A percentile compares a stretch with the other conserved stretches of the same genome.
Conservation (phyloP, 2,329 filamentous ascomycete genomes). For the Pseudogymnoascus sp. region DNA sequence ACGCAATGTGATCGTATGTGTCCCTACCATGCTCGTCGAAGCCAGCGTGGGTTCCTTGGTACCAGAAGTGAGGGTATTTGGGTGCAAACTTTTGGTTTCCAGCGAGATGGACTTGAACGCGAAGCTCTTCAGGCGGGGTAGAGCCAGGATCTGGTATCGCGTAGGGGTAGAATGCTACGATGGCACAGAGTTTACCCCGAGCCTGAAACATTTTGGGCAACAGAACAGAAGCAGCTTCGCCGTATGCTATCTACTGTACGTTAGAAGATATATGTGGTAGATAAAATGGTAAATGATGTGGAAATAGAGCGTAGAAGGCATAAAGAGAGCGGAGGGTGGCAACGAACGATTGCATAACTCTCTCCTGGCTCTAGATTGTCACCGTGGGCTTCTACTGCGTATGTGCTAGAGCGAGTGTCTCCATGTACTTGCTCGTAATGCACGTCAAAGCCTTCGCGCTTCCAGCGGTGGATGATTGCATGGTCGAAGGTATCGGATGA, state of each 20-base stretch:
- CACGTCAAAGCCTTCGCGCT: constrained; percentile 54
- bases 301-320: neutral
- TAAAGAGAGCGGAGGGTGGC: constrained; percentile 31
- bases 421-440: constrained; percentile 36
- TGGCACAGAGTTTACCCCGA: constrained; percentile 49
- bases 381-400: constrained; percentile 46
- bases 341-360: constrained; percentile 51
- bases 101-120: constrained; percentile 30
- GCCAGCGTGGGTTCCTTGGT: constrained; percentile 45
- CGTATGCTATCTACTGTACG: constrained; percentile 7
- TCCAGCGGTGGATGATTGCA: constrained; percentile 48
- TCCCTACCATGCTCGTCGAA: constrained; percentile 68
- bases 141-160: constrained; percentile 45
- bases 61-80: constrained; percentile 13
- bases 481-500: constrained; percentile 51
- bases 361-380: constrained; percentile 45
- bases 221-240: constrained; percentile 2
- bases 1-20: constrained; percentile 58
- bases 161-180: constrained; percentile 59
- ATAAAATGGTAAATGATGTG: constrained; percentile 47
- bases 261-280: neutral
- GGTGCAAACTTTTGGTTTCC: constrained; percentile 12
- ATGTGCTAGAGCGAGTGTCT: constrained; percentile 14
- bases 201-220: constrained; percentile 29
- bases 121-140: constrained; percentile 30